Base-by-base conservation (phyloP, 2,329 filamentous ascomycete species). In the Phialophora verrucosa region DNA sequence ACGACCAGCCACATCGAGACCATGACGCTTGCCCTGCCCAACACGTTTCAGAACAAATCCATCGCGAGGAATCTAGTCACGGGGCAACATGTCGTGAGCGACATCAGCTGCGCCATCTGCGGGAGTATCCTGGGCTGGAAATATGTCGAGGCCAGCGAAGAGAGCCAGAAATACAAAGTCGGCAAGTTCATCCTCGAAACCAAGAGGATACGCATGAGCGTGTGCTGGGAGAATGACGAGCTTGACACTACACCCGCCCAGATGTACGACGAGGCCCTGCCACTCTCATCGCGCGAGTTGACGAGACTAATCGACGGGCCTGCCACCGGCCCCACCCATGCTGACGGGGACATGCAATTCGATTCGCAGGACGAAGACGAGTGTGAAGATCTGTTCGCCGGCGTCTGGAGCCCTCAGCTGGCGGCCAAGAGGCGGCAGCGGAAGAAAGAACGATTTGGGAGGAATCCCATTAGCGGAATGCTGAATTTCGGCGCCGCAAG, bases 111-210 rank as follows among this genome's bases (percentile, higher is more conserved):
- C 71, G 76, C 79, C 3, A 79, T 82, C 55, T 89, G 87, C 68
- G 84, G 83, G 1, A 82, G 74, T 62, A 81, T 87, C 42, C 73
- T 89, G 23, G 87, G 87, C 2, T 89, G 87, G 87, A 89, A 89
- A 75, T 89, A 89, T 72, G 82, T 89, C 27, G 81, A 82, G 23
- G 87, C 87, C 0, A 85, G 86, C 66, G 85, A 89, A 69, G 86
- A 88, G 65, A 78, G 76, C 11, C 87, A 89, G 76, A 79, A 82
- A 63, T 89, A 89, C 73, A 89, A 89, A 73, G 84, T 89, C 1
- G 87, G 87, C n/a, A 89, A 88, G 73, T 89, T 86, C 69, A 89
- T 89, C 31, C 75, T 89, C 31, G 87, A 89, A 75, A 88, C 85
- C 51, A 85, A 83, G 75, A 78, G 83, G 61, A 83, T 87, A 8